Evolutionary conservation across 805 yeast species (phyloP), one percentile per base, ranked within the genome.

Genomic region (Metschnikowia orientalis): DNA sequence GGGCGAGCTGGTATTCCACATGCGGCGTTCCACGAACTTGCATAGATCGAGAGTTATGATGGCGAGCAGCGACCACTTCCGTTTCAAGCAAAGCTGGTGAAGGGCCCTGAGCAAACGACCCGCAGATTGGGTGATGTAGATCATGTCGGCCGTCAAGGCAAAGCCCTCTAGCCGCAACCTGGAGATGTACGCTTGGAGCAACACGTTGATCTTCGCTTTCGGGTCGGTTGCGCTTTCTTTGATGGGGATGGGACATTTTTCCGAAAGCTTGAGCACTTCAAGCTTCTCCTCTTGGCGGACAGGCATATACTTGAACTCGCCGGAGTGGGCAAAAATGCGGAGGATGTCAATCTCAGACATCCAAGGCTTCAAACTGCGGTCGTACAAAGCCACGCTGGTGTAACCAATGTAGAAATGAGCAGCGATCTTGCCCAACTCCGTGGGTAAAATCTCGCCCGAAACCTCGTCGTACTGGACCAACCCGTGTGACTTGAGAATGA

Each of bases 131-230:
- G 92, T 83, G 24, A 92, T 77, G 53, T 85, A 92, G 3, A 86
- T 70, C 95, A 89, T 87, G 62, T 92, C 99, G 0, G 95, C 78
- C 71, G 82, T 77, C 40, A 94, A 59, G 0, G 97, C 96, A 61
- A 86, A 85, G 0, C 97, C 97, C 1, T 83, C 92, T 11, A 92
- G 63, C 7, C 67, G 62, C 15, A 89, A 61, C 22, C 79, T 60
- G 1, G 96, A 83, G n/a, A 92, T 84, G 48, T 84, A 87, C 0
- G 95, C 75, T 51, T 92, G 98, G 8, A 92, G 60, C 22, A 92
- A 57, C 6, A 87, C 75, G 44, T 80, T 87, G 13, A 85, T 73
- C 54, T 92, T 92, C 0, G 95, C 82, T 11, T 75, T 54, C 0
- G 89, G 79, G 38, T 86, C 90, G 27, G 71, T 77, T 0, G 79